A percentile compares a stretch with the other conserved stretches of the same genome.
These are phyloP conservation scores for Chrysochromulina tobinii DNA, from an alignment of 78 protist species.

Conservation along the genomic window DNA sequence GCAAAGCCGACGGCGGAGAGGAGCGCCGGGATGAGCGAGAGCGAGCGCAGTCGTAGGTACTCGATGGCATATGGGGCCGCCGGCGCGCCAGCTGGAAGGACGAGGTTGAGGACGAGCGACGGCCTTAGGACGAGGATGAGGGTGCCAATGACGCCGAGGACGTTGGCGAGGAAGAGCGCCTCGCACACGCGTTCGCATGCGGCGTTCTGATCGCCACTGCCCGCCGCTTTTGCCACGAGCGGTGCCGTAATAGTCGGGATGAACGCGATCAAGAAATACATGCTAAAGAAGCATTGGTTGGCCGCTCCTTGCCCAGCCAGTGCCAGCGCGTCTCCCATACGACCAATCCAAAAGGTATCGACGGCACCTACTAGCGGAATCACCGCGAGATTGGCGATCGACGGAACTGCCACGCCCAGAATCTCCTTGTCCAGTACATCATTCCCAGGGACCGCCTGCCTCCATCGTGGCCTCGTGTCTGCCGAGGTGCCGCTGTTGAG, in stretches of 20 bases:
- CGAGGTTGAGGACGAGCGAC: neutral
- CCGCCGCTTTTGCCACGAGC: neutral
- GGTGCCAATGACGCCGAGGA: neutral
- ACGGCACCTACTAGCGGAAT: constrained; percentile 4
- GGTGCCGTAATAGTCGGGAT: neutral
- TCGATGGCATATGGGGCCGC: neutral
- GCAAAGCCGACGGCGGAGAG: neutral
- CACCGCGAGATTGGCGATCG: neutral
- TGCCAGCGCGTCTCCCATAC: constrained; percentile 4
- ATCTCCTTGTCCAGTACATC: too few species aligned
- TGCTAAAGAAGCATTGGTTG: neutral
- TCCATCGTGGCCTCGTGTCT: too few species aligned
- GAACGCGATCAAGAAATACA: neutral
- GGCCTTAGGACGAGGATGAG: neutral
- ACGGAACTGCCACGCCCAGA: neutral
- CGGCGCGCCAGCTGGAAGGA: neutral
- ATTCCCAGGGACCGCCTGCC: too few species aligned
- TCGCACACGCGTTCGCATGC: neutral
- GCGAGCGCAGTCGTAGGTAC: neutral
- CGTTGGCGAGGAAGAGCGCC: neutral
- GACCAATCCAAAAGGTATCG: constrained; percentile 7
- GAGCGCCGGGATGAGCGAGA: neutral
- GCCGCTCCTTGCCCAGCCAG: constrained; percentile 13
- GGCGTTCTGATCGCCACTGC: neutral
- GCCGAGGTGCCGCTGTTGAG: too few species aligned